Conservation (phyloP, 2,329 filamentous ascomycete species). For the Blumeriella jaapii region DNA sequence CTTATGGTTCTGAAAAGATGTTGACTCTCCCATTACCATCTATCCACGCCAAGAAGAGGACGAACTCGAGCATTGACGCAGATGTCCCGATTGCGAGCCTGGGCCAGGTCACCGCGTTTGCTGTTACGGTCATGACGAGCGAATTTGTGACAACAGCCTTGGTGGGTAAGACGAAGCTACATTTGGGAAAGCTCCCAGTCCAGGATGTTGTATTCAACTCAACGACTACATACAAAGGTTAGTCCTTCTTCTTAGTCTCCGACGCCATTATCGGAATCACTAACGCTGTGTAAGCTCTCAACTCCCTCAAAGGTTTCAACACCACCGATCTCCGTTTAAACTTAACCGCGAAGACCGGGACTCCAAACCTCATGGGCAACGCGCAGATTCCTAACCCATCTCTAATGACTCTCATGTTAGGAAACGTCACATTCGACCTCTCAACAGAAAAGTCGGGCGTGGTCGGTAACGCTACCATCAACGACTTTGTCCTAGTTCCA, state of each 20-base stretch:
- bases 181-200: constrained; percentile 37
- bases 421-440: constrained; percentile 45
- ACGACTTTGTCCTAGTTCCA: constrained; percentile 39
- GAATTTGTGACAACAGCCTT: constrained; percentile 39
- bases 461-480: constrained; percentile 39
- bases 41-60: constrained; percentile 23
- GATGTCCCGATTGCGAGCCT: constrained; percentile 32
- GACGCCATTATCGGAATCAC: not conserved
- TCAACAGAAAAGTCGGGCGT: constrained; percentile 27
- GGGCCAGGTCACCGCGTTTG: constrained; percentile 38
- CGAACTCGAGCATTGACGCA: constrained; percentile 35
- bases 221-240: constrained; percentile 44
- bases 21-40: constrained; percentile 21
- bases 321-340: constrained; percentile 37
- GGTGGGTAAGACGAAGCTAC: constrained; percentile 39
- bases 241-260: not conserved
- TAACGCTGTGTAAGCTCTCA: constrained; percentile 36
- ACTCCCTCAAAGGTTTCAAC: constrained; percentile 40
- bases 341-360: constrained; percentile 29
- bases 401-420: constrained; percentile 38
- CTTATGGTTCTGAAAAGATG: constrained; percentile 18
- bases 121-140: constrained; percentile 35
- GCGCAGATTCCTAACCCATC: constrained; percentile 49
- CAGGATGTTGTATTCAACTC: constrained; percentile 44
- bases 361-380: constrained; percentile 41